Conservation (phyloP, 352 stramenopile species). For the Globisporangium solare region DNA sequence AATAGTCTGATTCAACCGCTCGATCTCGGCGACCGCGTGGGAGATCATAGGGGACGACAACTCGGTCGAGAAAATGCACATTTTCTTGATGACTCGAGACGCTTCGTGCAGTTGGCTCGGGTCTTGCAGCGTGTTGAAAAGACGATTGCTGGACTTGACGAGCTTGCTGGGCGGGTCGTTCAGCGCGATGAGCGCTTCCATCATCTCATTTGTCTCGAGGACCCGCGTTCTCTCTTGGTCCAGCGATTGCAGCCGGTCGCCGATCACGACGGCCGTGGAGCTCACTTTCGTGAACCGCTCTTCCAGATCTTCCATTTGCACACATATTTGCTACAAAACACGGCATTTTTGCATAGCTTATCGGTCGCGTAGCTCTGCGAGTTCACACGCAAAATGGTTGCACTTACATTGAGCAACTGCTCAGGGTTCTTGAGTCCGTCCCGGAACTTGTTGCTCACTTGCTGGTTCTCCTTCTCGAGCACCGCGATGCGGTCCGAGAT, state of each 20-base stretch:
- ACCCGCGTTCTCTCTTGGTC: constrained; percentile 62
- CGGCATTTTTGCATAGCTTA: constrained; percentile 15
- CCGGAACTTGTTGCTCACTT: constrained; percentile 51
- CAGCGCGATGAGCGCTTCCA: constrained; percentile 67
- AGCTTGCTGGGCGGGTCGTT: constrained; percentile 58
- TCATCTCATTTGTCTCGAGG: constrained; percentile 72
- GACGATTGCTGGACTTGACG: constrained; percentile 49
- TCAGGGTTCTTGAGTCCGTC: constrained; percentile 59
- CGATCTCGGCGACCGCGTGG: constrained; percentile 62
- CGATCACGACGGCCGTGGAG: constrained; percentile 71
- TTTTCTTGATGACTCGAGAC: constrained; percentile 63
- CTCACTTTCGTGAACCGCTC: constrained; percentile 86
- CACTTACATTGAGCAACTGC: constrained; percentile 42
- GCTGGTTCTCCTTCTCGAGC: constrained; percentile 62
- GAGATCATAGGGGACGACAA: constrained; percentile 54
- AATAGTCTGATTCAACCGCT: constrained; percentile 66
- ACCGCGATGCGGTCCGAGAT: constrained; percentile 51
- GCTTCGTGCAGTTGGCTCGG: constrained; percentile 70
- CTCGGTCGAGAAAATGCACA: constrained; percentile 65
- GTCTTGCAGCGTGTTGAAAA: constrained; percentile 66
- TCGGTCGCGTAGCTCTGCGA: neutral
- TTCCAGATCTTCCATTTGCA: constrained; percentile 79
- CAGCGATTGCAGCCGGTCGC: constrained; percentile 56
- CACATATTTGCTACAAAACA: constrained; percentile 51
- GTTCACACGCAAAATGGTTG: neutral